A percentile compares a stretch with the other conserved stretches of the same genome.
These are phyloP conservation scores for Cystoderma amianthinum DNA, from an alignment of 768 basidiomycete genomes.

Conservation along the genomic window DNA sequence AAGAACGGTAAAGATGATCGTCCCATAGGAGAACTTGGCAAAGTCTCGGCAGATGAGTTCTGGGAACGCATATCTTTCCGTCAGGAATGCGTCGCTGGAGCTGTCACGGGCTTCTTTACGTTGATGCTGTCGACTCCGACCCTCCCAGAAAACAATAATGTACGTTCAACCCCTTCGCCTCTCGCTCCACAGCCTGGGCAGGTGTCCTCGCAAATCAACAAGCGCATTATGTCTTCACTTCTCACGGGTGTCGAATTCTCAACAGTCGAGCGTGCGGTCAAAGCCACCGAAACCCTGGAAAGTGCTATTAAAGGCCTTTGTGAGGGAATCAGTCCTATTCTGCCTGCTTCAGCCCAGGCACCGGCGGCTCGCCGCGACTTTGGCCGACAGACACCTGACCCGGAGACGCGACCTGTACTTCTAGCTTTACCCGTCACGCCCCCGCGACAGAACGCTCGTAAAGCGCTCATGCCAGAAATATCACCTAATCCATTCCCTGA, in stretches of 20 bases:
- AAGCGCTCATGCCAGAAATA: slow-evolving; percentile 27
- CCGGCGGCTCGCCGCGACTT: slow-evolving; percentile 5
- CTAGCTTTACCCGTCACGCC: slow-evolving; percentile 49
- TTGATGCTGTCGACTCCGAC: slow-evolving; percentile 35
- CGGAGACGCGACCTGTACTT: slow-evolving; percentile 8
- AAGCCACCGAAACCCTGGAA: slow-evolving; percentile 69
- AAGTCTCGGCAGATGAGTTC: slow-evolving; percentile 72
- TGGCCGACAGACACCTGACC: slow-evolving; percentile 24
- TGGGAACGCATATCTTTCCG: slow-evolving; percentile 98
- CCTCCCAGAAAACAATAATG: slow-evolving; percentile 5
- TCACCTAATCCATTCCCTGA: slow-evolving; percentile 68
- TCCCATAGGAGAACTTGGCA: slow-evolving; percentile 46
- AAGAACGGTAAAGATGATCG: slow-evolving; percentile 25
- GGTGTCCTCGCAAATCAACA: slow-evolving; percentile 59
- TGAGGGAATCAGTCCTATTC: slow-evolving; percentile 43
- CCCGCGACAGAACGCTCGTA: slow-evolving; percentile 21
- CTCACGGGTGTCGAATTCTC: slow-evolving; percentile 77
- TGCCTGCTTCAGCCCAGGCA: slow-evolving; percentile 10
- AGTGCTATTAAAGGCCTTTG: slow-evolving; percentile 64
- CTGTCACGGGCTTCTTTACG: slow-evolving; percentile 92
- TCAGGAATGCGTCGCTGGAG: slow-evolving; percentile 89
- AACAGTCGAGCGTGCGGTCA: slow-evolving; percentile 51
- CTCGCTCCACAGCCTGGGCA: slow-evolving; percentile 50
- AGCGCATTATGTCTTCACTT: slow-evolving; percentile 63
- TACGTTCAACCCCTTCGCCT: slow-evolving; percentile 25